Conservation (phyloP, 331 rosid genomes). For the Malus hybrid region DNA sequence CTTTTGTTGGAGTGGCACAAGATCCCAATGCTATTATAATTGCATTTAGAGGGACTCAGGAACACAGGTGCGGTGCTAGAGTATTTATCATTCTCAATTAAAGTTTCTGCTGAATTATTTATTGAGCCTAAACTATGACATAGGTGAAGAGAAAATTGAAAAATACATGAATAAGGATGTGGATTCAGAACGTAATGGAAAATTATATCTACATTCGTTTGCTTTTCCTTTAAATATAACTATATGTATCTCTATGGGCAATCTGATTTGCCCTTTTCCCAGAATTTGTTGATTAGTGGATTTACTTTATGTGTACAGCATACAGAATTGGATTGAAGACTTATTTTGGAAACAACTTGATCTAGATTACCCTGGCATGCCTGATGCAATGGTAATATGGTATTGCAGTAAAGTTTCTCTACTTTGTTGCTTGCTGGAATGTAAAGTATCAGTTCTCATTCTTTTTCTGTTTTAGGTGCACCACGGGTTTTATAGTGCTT, state of each 20-base stretch:
- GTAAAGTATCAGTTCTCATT: conserved; percentile 12
- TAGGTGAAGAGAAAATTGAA: background rate
- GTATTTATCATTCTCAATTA: background rate
- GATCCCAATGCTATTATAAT: conserved; percentile 73
- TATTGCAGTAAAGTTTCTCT: conserved; percentile 16
- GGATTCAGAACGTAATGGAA: no score
- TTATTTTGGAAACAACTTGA: conserved; percentile 94
- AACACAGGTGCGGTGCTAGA: conserved; percentile 47
- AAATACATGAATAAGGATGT: background rate
- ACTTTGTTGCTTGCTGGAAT: conserved; percentile 5
- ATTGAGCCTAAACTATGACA: background rate
- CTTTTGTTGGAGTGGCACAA: conserved; percentile 83
- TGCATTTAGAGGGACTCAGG: conserved; percentile 98
- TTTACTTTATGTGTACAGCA: conserved; percentile 40
- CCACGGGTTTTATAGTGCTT: conserved; percentile 83
- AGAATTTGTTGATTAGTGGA: conserved; percentile 9
- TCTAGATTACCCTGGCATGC: conserved; percentile 87
- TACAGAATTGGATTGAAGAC: conserved; percentile 95
- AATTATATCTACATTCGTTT: background rate
- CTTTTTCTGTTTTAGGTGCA: conserved; percentile 58
- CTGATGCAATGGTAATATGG: conserved; percentile 93
- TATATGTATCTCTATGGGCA: background rate
- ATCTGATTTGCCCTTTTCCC: background rate
- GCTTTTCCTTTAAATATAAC: background rate
- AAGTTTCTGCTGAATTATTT: background rate